A percentile compares a stretch with the other conserved stretches of the same genome.
phyloP scores from a whole-genome alignment of 2,329 filamentous ascomycete genomes.

The Moelleriella libera region DNA sequence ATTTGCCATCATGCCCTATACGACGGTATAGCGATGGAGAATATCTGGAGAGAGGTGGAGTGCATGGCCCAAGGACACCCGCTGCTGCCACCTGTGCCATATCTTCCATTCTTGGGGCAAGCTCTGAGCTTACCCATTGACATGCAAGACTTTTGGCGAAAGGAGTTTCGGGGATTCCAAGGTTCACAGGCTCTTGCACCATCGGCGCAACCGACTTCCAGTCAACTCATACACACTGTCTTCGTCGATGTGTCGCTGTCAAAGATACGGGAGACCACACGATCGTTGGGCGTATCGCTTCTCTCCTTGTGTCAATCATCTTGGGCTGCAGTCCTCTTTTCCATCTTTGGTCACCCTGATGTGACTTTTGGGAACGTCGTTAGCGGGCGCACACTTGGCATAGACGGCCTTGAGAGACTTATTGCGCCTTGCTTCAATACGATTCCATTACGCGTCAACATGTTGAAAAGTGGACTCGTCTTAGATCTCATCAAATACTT shows the following conservation, averaged over 20 bases:
- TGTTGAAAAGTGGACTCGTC: slow-evolving; percentile 34
- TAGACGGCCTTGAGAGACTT: slow-evolving; percentile 54
- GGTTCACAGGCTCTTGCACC: slow-evolving; percentile 14
- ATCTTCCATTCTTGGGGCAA: slow-evolving; percentile 48
- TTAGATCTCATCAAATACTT: slow-evolving; percentile 43
- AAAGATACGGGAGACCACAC: slow-evolving; percentile 32
- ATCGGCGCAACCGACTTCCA: slow-evolving; percentile 7
- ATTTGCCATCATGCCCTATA: slow-evolving; percentile 71
- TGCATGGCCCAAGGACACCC: slow-evolving; percentile 29
- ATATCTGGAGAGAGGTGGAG: slow-evolving; percentile 59
- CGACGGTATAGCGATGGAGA: slow-evolving; percentile 64
- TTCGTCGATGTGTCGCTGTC: slow-evolving; percentile 22
- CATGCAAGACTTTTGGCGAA: slow-evolving; percentile 52
- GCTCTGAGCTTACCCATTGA: slow-evolving; percentile 33
- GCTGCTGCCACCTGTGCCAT: slow-evolving; percentile 37
- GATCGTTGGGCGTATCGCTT: slow-evolving; percentile 43
- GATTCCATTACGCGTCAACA: slow-evolving; percentile 51
- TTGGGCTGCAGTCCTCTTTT: slow-evolving; percentile 53
- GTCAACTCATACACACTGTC: slow-evolving; percentile 14
- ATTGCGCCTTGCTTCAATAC: slow-evolving; percentile 93
- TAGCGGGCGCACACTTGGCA: slow-evolving; percentile 55
- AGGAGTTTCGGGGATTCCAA: slow-evolving; percentile 36
- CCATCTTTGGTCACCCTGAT: slow-evolving; percentile 42
- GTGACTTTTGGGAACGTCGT: slow-evolving; percentile 81
- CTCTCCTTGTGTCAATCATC: slow-evolving; percentile 56